Base-by-base conservation (phyloP, 129 eudicot genomes). In the Centrapalus pauciflorus region DNA sequence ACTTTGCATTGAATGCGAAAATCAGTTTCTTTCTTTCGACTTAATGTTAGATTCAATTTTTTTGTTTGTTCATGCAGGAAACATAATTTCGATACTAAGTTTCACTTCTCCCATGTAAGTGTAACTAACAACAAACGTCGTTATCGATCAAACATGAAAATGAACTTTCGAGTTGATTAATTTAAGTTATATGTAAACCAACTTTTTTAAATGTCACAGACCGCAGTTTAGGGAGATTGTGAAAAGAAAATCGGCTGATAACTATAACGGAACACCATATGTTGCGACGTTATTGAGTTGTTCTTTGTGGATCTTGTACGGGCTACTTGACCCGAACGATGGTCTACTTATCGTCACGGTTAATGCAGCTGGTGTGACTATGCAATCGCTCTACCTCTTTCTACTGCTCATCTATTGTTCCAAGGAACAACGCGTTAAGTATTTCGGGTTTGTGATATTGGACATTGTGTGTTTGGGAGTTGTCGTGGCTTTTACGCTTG, bases 231-330 rank as follows among this genome's bases (percentile, higher is more conserved):
- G 68, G 71, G 78, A 77, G 38, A 76, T 85, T 24, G 78, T 88
- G 80, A 82, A 77, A 78, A 80, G 70, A 56, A 85, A 85, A 77
- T 82, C 85, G 1, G 68, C 86, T 5, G 92, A 88, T 64, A 80
- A 82, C 63, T 88, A 84, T 59, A 77, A 84, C 17, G 88, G 88
- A 35, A 74, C 84, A 27, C 96, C 96, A 33, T 88, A 88, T 56
- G 63, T 88, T 11, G 72, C 88, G 9, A 84, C 96, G 2, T 66
- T 88, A 11, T 67, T 85, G 73, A 82, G 96, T 64, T 85, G 88
- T 48, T 62, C 86, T 66, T 61, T 88, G 66, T 84, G 92, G 96
- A 82, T 89, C 29, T 82, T 88, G 64, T 85, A 88, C 4, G 96
- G 96, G 9, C 37, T 75, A 43, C 86, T 88, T 45, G 87, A 88